Conservation (phyloP, 495 filamentous ascomycete species). For the Tetracladium marchalianum region DNA sequence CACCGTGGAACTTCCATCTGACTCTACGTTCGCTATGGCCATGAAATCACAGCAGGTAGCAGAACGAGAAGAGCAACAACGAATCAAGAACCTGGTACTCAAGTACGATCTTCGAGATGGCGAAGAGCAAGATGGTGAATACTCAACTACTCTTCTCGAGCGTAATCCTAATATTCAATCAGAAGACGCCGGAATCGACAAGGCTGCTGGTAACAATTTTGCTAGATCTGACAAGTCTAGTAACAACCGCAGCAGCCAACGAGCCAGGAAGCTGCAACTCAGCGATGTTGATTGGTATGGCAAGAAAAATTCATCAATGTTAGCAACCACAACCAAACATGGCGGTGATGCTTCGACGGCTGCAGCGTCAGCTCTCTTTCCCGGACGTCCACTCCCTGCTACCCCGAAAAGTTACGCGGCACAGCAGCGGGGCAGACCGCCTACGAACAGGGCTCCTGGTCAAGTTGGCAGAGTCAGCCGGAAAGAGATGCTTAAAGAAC, state of each 20-base stretch:
- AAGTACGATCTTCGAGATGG: conserved; percentile 87
- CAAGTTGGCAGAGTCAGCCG: conserved; percentile 9
- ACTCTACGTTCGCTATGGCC: conserved; percentile 88
- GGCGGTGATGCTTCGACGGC: neutral
- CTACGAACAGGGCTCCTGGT: neutral
- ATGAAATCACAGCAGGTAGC: conserved; percentile 93
- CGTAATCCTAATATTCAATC: conserved; percentile 36
- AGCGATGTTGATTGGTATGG: conserved; percentile 96
- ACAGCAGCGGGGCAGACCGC: neutral
- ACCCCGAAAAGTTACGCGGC: neutral
- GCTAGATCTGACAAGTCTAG: conserved; percentile 54
- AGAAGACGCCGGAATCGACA: conserved; percentile 35
- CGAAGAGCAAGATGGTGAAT: conserved; percentile 64
- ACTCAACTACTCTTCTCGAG: conserved; percentile 25
- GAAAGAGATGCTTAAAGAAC: conserved; percentile 14
- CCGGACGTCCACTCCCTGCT: neutral
- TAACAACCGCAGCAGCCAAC: conserved; percentile 66
- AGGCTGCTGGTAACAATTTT: conserved; percentile 26
- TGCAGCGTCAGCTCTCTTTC: neutral
- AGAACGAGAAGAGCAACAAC: conserved; percentile 90
- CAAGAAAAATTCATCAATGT: conserved; percentile 11
- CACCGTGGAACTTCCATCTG: conserved; percentile 86
- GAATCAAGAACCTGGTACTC: conserved; percentile 94
- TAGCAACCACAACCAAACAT: neutral
- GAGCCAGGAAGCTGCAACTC: conserved; percentile 83